Evolutionary conservation across 768 basidiomycete genomes (phyloP), one percentile per base, ranked within the genome.

Genomic region (Mycena filopes): DNA sequence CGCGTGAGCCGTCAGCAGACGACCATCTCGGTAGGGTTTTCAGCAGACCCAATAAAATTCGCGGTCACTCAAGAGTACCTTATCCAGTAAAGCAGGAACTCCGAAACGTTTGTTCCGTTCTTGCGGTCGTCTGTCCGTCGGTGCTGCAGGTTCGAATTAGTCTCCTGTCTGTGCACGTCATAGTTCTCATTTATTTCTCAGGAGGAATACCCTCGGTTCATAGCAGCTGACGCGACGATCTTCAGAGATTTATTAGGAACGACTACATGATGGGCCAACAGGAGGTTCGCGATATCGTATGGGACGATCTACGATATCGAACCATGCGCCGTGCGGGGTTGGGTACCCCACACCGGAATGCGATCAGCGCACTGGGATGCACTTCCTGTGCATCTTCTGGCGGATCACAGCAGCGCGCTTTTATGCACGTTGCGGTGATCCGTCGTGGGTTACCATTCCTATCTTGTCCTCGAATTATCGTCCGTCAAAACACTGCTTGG

Each of bases 101-200:
- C n/a, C 45, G 58, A 38, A 63, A 29, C 15, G 60, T 69, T 1
- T 63, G 56, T 21, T 56, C 46, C 12, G n/a, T 18, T 7, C 63
- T 69, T 28, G 58, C 59, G 21, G n/a, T 43, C 38, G 67, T 47
- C 7, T 69, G 63, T 40, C 67, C 67, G 13, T 55, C 63, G 23
- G 49, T 69, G 18, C 64, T 66, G 21, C 55, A 66, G 60, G 65
- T 66, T 12, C 25, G 2, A 20, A 26, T 40, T 40, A 3, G 47
- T 20, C 31, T n/a, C 26, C 10, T 21, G 23, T 23, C 20, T 56
- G 16, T 31, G 23, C 33, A 18, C 43, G n/a, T 23, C 23, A 40
- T 50, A 9, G 6, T 49, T 31, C 28, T 57, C 8, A 43, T 46
- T 9, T 40, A 45, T 9, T 45, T 48, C 21, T 31, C 33, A 64